A percentile compares a stretch with the other conserved stretches of the same genome.
Evolutionary conservation across 164 flowering plant genomes (phyloP).

Genomic region (Vitis riparia): DNA sequence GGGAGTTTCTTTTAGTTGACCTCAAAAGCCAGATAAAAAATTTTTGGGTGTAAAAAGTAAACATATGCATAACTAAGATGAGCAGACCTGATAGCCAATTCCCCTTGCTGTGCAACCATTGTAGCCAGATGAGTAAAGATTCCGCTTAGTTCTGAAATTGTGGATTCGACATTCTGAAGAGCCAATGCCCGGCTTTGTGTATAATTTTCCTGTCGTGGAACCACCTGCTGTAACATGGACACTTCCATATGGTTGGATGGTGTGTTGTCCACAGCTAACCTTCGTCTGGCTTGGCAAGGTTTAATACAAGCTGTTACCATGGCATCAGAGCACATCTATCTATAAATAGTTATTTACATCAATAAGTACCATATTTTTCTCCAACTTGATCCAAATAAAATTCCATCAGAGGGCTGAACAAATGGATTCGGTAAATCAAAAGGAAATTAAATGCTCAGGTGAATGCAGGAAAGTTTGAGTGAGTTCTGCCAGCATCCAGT

Average conservation of each 20-base stretch:
- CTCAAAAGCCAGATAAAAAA: background rate
- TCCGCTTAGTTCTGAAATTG: constrained; percentile 84
- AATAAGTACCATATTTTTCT: background rate
- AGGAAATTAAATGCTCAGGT: background rate
- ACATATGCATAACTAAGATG: background rate
- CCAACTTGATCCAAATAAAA: background rate
- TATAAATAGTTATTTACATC: background rate
- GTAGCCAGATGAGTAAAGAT: constrained; percentile 86
- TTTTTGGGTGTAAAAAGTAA: background rate
- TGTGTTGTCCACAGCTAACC: constrained; percentile 57
- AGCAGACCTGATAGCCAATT: constrained; percentile 78
- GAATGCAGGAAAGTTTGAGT: too few relatives aligned
- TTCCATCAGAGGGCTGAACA: background rate
- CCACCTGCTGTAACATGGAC: constrained; percentile 83
- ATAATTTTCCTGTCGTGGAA: constrained; percentile 65
- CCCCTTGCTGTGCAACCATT: constrained; percentile 92
- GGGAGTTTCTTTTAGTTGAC: background rate
- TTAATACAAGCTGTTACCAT: constrained; percentile 11
- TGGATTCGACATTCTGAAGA: constrained; percentile 88
- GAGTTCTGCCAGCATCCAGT: too few relatives aligned
- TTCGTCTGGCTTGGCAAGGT: constrained; percentile 50
- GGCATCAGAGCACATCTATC: constrained; percentile 5
- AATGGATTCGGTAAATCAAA: background rate
- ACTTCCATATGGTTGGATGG: constrained; percentile 71
- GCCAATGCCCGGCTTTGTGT: constrained; percentile 62